Evolutionary conservation across 441 rosid species (phyloP).

Genomic region (Isatis lusitanica): DNA sequence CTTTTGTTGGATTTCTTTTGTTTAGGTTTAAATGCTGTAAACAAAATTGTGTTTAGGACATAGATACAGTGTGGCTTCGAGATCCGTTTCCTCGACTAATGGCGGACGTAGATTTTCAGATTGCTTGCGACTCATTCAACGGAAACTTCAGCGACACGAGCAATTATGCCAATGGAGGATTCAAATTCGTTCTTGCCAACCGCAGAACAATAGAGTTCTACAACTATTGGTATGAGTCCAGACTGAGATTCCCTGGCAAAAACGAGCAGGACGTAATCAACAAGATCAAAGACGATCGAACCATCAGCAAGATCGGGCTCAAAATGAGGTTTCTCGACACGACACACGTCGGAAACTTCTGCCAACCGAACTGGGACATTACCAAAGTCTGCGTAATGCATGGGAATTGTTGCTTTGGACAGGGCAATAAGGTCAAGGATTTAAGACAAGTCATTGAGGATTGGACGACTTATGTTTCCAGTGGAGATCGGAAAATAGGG

Average conservation of each 20-base stretch:
- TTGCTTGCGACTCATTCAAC: conserved; percentile 65
- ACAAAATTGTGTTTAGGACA: conserved; percentile 44
- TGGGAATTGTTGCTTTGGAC: conserved; percentile 77
- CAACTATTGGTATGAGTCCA: conserved; percentile 77
- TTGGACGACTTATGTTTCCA: conserved; percentile 53
- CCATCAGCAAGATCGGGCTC: conserved; percentile 52
- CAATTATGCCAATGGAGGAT: conserved; percentile 77
- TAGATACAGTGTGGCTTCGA: conserved; percentile 86
- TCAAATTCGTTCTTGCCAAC: conserved; percentile 67
- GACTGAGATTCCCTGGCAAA: conserved; percentile 52
- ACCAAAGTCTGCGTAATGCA: conserved; percentile 84
- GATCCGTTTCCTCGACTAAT: conserved; percentile 72
- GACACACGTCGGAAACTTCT: conserved; percentile 71
- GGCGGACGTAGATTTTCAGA: conserved; percentile 72
- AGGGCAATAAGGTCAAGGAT: conserved; percentile 64
- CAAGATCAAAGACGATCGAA: conserved; percentile 52
- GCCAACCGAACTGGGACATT: conserved; percentile 76
- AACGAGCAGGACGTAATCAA: conserved; percentile 82
- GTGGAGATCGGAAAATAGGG: not conserved
- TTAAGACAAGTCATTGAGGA: conserved; percentile 73
- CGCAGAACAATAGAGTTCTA: conserved; percentile 67
- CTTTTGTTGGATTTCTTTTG: no score
- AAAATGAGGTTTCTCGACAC: conserved; percentile 71
- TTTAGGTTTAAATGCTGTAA: no score
- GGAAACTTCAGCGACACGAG: conserved; percentile 51